These are phyloP conservation scores for Phytophthora foliorum DNA, from an alignment of 352 stramenopile species.

Conservation along the genomic window DNA sequence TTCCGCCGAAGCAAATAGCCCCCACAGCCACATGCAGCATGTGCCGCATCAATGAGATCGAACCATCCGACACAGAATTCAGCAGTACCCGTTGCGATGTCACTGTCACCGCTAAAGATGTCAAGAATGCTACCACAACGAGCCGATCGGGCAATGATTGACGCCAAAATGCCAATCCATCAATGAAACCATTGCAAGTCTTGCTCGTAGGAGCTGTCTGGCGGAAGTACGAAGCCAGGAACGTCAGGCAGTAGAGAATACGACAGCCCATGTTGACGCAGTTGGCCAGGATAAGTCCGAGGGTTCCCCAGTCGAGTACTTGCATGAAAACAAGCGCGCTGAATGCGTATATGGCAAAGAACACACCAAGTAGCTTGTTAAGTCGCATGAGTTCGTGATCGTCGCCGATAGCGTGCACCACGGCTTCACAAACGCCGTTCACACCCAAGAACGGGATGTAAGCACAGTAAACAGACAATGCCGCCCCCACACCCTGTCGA, in stretches of 20 bases:
- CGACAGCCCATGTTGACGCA: conserved; percentile 90
- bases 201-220: background rate
- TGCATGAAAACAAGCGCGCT: conserved; percentile 78
- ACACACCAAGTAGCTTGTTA: conserved; percentile 83
- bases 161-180: conserved; percentile 57
- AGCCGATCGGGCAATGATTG: conserved; percentile 58
- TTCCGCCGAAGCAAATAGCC: conserved; percentile 50
- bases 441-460: conserved; percentile 96
- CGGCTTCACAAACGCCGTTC: conserved; percentile 97
- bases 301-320: conserved; percentile 58
- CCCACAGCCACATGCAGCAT: conserved; percentile 59
- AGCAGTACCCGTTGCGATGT: conserved; percentile 58
- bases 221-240: conserved; percentile 72
- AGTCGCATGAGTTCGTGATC: conserved; percentile 78
- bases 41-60: conserved; percentile 43
- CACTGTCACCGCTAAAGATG: conserved; percentile 49
- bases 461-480: conserved; percentile 89
- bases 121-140: conserved; percentile 57
- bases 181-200: conserved; percentile 6
- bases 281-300: conserved; percentile 88
- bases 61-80: conserved; percentile 19
- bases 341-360: conserved; percentile 80
- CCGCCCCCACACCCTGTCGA: conserved; percentile 55
- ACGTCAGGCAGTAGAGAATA: conserved; percentile 83
- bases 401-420: conserved; percentile 92